Evolutionary conservation across 352 stramenopile genomes (phyloP).

Genomic region (Phytophthora colocasiae): DNA sequence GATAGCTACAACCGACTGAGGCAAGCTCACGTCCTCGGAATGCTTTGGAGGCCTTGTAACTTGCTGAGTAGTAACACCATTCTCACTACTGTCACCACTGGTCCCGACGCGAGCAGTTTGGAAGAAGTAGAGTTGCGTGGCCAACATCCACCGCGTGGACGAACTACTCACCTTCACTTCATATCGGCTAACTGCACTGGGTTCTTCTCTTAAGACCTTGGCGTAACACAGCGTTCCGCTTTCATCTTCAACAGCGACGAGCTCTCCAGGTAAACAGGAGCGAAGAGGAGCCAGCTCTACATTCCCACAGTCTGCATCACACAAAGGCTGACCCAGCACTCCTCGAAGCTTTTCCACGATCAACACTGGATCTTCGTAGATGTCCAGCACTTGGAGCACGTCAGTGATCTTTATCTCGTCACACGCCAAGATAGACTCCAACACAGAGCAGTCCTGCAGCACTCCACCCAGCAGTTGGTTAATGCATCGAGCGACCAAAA

Average conservation of each 20-base stretch:
- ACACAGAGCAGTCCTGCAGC: conserved; percentile 63
- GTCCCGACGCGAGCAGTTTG: conserved; percentile 51
- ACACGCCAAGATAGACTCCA: conserved; percentile 74
- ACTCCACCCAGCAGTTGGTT: conserved; percentile 73
- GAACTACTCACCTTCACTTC: conserved; percentile 66
- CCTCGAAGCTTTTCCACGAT: conserved; percentile 79
- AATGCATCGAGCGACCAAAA: conserved; percentile 71
- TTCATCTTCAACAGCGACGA: conserved; percentile 66
- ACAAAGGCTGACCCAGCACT: conserved; percentile 57
- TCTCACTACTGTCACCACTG: conserved; percentile 14
- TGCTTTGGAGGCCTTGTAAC: conserved; percentile 1
- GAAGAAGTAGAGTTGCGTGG: conserved; percentile 81
- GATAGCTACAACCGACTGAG: conserved; percentile 39
- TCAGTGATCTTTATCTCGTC: conserved; percentile 56
- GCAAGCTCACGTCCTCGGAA: conserved; percentile 15
- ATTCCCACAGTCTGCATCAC: conserved; percentile 46
- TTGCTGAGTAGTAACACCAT: background rate
- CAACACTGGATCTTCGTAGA: conserved; percentile 66
- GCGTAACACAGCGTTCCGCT: conserved; percentile 58
- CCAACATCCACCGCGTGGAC: conserved; percentile 45
- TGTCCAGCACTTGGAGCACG: conserved; percentile 63
- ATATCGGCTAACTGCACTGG: conserved; percentile 55
- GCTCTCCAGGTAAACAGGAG: conserved; percentile 72
- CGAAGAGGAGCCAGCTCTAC: conserved; percentile 72
- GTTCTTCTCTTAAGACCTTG: conserved; percentile 61